A percentile compares a stretch with the other conserved stretches of the same genome.
These are phyloP conservation scores for Torulaspora indica DNA, from an alignment of 805 yeast species.

Conservation along the genomic window DNA sequence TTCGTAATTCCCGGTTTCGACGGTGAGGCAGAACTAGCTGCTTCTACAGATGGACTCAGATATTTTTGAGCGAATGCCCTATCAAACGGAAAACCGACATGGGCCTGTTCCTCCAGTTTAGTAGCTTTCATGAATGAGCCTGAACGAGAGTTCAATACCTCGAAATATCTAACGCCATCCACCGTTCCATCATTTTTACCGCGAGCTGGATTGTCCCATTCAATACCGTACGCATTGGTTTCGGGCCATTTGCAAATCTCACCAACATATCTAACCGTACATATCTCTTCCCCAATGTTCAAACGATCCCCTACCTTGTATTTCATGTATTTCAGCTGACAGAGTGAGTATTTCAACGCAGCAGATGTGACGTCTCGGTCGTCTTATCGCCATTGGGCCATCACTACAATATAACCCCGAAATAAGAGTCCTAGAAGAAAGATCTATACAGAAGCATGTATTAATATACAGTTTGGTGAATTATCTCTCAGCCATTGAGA, in stretches of 20 bases:
- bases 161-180: conserved; percentile 54
- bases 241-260: conserved; percentile 57
- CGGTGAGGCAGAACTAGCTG: conserved; percentile 45
- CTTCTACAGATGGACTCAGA: conserved; percentile 34
- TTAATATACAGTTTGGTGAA: background rate
- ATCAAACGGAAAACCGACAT: conserved; percentile 36
- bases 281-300: conserved; percentile 43
- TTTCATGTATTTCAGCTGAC: conserved; percentile 6
- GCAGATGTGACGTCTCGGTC: background rate
- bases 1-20: conserved; percentile 4
- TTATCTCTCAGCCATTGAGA: background rate
- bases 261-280: conserved; percentile 65
- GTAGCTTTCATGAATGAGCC: conserved; percentile 27
- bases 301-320: conserved; percentile 32
- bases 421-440: background rate
- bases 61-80: conserved; percentile 52
- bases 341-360: too few species aligned
- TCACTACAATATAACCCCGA: background rate
- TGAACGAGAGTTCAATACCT: conserved; percentile 16
- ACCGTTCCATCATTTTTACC: conserved; percentile 71
- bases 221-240: conserved; percentile 62
- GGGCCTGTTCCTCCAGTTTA: conserved; percentile 32
- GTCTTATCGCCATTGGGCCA: background rate
- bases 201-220: conserved; percentile 70
- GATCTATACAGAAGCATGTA: background rate